Evolutionary conservation across 2,329 filamentous ascomycete species (phyloP), one percentile per base, ranked within the genome.

Genomic region (Chaetomium globosum): DNA sequence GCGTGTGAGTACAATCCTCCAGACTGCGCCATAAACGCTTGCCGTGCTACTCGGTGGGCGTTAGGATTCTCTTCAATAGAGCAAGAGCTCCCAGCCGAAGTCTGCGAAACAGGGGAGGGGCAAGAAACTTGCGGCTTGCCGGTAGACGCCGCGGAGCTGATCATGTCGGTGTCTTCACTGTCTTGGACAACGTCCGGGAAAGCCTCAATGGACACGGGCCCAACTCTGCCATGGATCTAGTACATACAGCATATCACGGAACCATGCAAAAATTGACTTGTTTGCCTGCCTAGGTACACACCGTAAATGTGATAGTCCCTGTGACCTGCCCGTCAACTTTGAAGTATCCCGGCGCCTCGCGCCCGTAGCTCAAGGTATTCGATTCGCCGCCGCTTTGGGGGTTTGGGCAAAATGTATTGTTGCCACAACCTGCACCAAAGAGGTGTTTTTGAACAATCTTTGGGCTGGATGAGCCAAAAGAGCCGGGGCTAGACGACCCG

Each of bases 161-260:
- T 8, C 23, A 43, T 49, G 23, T 9, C 56, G 2, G 23, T 59
- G 23, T 48, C 56, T 16, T 59, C 56, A 3, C 23, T 59, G 56
- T 49, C 39, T 28, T 49, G 56, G 56, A 23, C 56, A 33, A 23
- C 39, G 4, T 31, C 43, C 9, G 56, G 56, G 7, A 26, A 21
- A 9, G 26, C n/a, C n/a, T n/a, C 43, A n/a, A 59, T 59, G 56
- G 26, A 59, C 8, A 43, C 26, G 26, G 56, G 56, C 13, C 56
- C 56, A 21, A 59, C 56, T 10, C 2, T 59, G 28, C 56, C 56
- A 31, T 59, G 56, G 56, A 31, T 59, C 16, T 59, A 33, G 19
- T n/a, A 9, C 2, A n/a, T n/a, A 9, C 8, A n/a, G 46, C n/a
- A 23, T 9, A 12, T 12, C 6, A 21, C 39, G 39, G 46, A 2